A percentile compares a stretch with the other conserved stretches of the same genome.
These are phyloP conservation scores for Daldinia sp. DNA, from an alignment of 2,329 filamentous ascomycete species.

Conservation along the genomic window DNA sequence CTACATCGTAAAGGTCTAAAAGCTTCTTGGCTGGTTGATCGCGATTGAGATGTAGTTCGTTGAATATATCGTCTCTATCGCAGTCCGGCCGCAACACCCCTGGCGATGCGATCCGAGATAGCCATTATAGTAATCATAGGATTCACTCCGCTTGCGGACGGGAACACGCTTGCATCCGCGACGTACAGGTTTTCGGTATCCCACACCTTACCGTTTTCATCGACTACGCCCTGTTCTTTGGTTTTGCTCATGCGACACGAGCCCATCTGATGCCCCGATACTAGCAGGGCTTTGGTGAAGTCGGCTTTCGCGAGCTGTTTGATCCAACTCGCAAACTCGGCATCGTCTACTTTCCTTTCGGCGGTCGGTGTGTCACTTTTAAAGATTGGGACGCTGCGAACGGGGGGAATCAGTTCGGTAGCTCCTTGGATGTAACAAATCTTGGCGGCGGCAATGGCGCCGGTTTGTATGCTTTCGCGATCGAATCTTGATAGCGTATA, in stretches of 20 bases:
- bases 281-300: slow-evolving; percentile 60
- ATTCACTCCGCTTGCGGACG: slow-evolving; percentile 77
- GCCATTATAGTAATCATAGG: slow-evolving; percentile 81
- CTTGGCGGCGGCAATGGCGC: slow-evolving; percentile 73
- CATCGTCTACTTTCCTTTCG: slow-evolving; percentile 56
- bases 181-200: slow-evolving; percentile 71
- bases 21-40: too few species aligned
- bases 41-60: too few species aligned
- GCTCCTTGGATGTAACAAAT: slow-evolving; percentile 80
- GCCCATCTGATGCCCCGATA: slow-evolving; percentile 80
- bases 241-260: slow-evolving; percentile 72
- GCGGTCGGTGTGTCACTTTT: slow-evolving; percentile 39
- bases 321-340: slow-evolving; percentile 68
- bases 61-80: neutral
- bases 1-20: too few species aligned
- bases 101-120: slow-evolving; percentile 64
- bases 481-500: slow-evolving; percentile 78
- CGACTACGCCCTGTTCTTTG: slow-evolving; percentile 62
- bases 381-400: slow-evolving; percentile 70
- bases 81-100: neutral
- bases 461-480: slow-evolving; percentile 73
- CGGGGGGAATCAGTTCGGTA: slow-evolving; percentile 72
- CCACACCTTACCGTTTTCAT: slow-evolving; percentile 68
- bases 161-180: slow-evolving; percentile 77
- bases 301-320: slow-evolving; percentile 52